A percentile compares a stretch with the other conserved stretches of the same genome.
phyloP scores from a whole-genome alignment of 23 red algal genomes.

The Pyropia yezoensis region DNA sequence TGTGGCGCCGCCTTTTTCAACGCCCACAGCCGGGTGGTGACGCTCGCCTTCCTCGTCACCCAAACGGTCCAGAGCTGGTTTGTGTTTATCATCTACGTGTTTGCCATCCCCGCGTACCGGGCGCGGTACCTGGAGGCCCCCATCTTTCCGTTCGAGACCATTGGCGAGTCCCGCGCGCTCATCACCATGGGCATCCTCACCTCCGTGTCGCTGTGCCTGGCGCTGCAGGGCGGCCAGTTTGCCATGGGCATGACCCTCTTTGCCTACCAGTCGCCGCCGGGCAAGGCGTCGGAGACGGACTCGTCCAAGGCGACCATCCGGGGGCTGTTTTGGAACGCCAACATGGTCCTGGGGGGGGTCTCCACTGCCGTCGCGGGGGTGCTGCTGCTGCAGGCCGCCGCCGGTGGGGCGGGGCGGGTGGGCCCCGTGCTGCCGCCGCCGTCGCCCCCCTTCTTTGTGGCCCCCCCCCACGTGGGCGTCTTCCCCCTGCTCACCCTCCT shows the following conservation, averaged over 20 bases:
- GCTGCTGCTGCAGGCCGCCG: not conserved
- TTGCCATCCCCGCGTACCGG: slow-evolving; percentile 11
- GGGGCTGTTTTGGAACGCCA: slow-evolving; percentile 51
- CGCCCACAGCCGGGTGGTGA: slow-evolving; percentile 15
- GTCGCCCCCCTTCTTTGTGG: not conserved
- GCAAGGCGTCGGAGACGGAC: too few species aligned
- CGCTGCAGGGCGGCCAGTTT: slow-evolving; percentile 60
- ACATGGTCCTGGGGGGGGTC: slow-evolving; percentile 23
- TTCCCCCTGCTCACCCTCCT: slow-evolving; percentile 31
- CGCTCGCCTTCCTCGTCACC: slow-evolving; percentile 11
- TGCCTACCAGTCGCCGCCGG: too few species aligned
- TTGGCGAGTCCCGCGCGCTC: slow-evolving; percentile 11
- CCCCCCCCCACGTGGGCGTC: slow-evolving; percentile 32
- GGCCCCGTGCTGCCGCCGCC: not conserved
- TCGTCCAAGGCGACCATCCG: slow-evolving; percentile 5
- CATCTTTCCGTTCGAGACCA: not conserved
- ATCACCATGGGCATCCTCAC: slow-evolving; percentile 38
- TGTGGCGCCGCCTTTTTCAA: slow-evolving; percentile 17
- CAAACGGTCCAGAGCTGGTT: slow-evolving; percentile 21
- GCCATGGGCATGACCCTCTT: slow-evolving; percentile 1
- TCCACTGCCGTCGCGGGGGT: slow-evolving; percentile 28
- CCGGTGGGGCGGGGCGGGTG: slow-evolving; percentile 1
- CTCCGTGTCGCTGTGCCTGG: slow-evolving; percentile 37
- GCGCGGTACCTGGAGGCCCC: not conserved
- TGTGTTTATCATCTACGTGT: slow-evolving; percentile 43